Evolutionary conservation across 371 early-diverging fungal genomes (phyloP).

Genomic region (Mortierella sp.): DNA sequence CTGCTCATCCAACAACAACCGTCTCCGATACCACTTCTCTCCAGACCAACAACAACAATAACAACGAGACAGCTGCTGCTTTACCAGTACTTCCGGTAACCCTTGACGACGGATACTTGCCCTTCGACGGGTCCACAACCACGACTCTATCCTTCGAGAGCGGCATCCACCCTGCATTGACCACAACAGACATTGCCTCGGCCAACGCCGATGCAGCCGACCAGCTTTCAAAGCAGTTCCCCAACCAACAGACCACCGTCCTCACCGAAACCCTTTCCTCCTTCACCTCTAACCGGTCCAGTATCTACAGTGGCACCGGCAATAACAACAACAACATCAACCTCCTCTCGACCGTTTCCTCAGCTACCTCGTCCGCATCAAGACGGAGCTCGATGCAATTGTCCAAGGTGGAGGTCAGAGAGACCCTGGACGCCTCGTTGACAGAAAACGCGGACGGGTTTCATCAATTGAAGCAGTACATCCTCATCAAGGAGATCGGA

Average conservation of each 20-base stretch:
- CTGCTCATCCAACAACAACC: neutral
- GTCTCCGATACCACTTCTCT: neutral
- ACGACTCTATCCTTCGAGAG: slow-evolving; percentile 28
- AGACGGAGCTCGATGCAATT: slow-evolving; percentile 39
- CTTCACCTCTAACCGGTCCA: slow-evolving; percentile 32
- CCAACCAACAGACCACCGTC: neutral
- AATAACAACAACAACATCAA: slow-evolving; percentile 20
- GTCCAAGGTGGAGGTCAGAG: slow-evolving; percentile 70
- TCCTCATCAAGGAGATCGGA: slow-evolving; percentile 82
- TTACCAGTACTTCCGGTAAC: neutral
- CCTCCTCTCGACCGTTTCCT: slow-evolving; percentile 20
- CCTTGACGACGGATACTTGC: slow-evolving; percentile 6
- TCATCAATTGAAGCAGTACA: slow-evolving; percentile 85
- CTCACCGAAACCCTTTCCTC: slow-evolving; percentile 49
- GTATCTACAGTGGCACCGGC: slow-evolving; percentile 9
- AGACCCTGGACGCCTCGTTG: slow-evolving; percentile 80
- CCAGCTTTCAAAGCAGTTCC: slow-evolving; percentile 12
- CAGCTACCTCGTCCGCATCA: slow-evolving; percentile 29
- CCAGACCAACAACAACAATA: neutral
- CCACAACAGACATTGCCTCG: neutral
- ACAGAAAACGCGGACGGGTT: slow-evolving; percentile 78
- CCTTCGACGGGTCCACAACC: slow-evolving; percentile 19
- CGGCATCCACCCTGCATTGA: slow-evolving; percentile 25
- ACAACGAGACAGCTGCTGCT: neutral
- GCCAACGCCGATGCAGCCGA: neutral